A percentile compares a stretch with the other conserved stretches of the same genome.
phyloP scores from a whole-genome alignment of 768 basidiomycete genomes.

The Cystobasidiopsis lactophilus region DNA sequence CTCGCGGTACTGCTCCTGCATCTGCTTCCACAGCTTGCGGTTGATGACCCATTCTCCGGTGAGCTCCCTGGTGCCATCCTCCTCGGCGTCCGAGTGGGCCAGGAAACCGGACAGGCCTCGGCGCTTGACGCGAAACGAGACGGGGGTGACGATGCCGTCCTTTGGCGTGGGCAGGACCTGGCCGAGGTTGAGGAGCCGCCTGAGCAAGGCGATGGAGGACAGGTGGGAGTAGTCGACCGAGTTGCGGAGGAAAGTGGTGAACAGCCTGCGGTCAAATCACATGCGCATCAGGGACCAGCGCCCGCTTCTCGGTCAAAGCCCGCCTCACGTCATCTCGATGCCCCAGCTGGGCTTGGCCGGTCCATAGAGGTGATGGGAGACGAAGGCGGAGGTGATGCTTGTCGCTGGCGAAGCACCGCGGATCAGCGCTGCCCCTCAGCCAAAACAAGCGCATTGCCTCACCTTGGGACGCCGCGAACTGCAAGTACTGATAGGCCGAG shows the following conservation, averaged over 20 bases:
- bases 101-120: conserved; percentile 61
- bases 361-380: conserved; percentile 61
- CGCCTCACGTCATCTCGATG: conserved; percentile 51
- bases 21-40: conserved; percentile 61
- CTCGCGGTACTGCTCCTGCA: conserved; percentile 33
- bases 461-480: conserved; percentile 18
- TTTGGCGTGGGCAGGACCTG: conserved; percentile 60
- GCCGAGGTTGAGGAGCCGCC: conserved; percentile 50
- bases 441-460: neutral
- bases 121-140: conserved; percentile 61
- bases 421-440: too few relatives aligned
- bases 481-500: conserved; percentile 14
- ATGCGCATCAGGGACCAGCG: too few relatives aligned
- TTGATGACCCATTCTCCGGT: conserved; percentile 96
- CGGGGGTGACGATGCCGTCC: conserved; percentile 82
- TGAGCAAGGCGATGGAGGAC: conserved; percentile 51
- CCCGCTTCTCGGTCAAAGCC: too few relatives aligned
- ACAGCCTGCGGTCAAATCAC: conserved; percentile 25
- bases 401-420: conserved; percentile 27
- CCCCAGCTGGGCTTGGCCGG: conserved; percentile 82
- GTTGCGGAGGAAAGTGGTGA: conserved; percentile 49
- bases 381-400: conserved; percentile 40
- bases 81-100: conserved; percentile 43
- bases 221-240: conserved; percentile 58
- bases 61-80: conserved; percentile 57